Percentiles rank a stretch among this genome's conserved stretches.
phyloP scores from a whole-genome alignment of 2,329 filamentous ascomycete genomes.

The Stagonosporopsis cucurbitacearum region DNA sequence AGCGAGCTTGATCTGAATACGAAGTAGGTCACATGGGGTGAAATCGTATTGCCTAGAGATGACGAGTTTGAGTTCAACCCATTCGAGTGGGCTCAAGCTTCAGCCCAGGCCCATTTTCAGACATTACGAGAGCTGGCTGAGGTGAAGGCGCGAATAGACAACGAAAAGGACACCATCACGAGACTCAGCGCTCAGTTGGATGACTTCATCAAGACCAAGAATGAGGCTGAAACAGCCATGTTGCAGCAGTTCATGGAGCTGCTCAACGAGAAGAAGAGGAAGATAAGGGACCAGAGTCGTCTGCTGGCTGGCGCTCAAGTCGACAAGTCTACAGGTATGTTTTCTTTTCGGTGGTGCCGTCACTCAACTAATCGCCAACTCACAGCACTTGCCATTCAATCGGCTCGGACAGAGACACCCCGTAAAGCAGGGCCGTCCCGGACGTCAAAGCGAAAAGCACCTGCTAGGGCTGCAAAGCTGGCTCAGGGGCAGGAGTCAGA shows the following conservation, averaged over 20 bases:
- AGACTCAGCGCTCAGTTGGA: slow-evolving; percentile 69
- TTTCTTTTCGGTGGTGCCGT: not conserved
- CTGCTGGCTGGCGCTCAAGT: slow-evolving; percentile 63
- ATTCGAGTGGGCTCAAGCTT: slow-evolving; percentile 73
- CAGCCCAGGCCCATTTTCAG: slow-evolving; percentile 58
- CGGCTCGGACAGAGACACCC: slow-evolving; percentile 32
- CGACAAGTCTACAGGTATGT: slow-evolving; percentile 40
- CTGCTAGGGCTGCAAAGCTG: slow-evolving; percentile 27
- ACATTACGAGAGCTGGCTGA: slow-evolving; percentile 55
- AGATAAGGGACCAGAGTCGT: slow-evolving; percentile 75
- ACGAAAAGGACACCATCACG: slow-evolving; percentile 63
- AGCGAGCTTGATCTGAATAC: slow-evolving; percentile 24
- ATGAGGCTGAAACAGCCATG: slow-evolving; percentile 69
- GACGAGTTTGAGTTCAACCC: slow-evolving; percentile 66
- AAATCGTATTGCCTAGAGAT: slow-evolving; percentile 63
- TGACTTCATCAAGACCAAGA: slow-evolving; percentile 70
- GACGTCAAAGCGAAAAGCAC: slow-evolving; percentile 45
- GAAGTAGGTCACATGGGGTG: slow-evolving; percentile 64
- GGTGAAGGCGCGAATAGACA: slow-evolving; percentile 52
- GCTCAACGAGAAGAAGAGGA: slow-evolving; percentile 80
- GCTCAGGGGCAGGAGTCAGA: slow-evolving; percentile 33
- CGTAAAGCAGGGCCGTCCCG: slow-evolving; percentile 45
- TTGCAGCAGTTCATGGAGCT: slow-evolving; percentile 73
- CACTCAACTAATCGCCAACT: not conserved
- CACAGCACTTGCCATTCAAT: slow-evolving; percentile 39